These are phyloP conservation scores for Candida tunisiensis DNA, from an alignment of 1,139 yeast species.

Conservation along the genomic window DNA sequence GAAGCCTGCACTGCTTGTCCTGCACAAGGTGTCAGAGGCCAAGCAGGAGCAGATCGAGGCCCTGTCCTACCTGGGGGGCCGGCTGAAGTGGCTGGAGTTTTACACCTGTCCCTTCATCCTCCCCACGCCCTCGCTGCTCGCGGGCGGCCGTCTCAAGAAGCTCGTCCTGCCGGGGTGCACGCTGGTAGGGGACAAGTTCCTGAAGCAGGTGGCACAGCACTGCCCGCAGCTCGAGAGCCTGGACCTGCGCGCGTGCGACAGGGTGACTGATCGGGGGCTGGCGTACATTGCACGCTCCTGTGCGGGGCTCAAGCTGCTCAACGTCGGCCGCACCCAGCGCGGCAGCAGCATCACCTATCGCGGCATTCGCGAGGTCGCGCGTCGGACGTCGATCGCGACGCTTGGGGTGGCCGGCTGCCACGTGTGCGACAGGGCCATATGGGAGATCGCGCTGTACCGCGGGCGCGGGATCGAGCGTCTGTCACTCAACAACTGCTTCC, in stretches of 20 bases:
- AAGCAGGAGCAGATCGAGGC: slow-evolving; percentile 28
- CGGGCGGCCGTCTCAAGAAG: slow-evolving; percentile 29
- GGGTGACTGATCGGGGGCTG: slow-evolving; percentile 59
- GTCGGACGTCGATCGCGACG: slow-evolving; percentile 40
- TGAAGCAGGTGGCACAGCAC: slow-evolving; percentile 31
- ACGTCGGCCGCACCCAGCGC: slow-evolving; percentile 63
- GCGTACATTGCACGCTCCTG: slow-evolving; percentile 48
- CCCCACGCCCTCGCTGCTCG: slow-evolving; percentile 35
- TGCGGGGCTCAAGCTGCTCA: slow-evolving; percentile 35
- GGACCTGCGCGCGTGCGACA: slow-evolving; percentile 77
- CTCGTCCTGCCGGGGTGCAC: slow-evolving; percentile 60
- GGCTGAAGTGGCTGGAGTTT: slow-evolving; percentile 53
- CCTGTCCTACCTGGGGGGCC: slow-evolving; percentile 27
- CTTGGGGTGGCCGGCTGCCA: slow-evolving; percentile 84
- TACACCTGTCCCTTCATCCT: slow-evolving; percentile 64
- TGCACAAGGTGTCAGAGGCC: slow-evolving; percentile 31
- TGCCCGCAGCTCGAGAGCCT: slow-evolving; percentile 48
- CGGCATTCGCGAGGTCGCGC: slow-evolving; percentile 41
- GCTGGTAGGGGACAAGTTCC: slow-evolving; percentile 40
- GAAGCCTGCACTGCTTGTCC: slow-evolving; percentile 24
- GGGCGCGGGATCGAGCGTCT: slow-evolving; percentile 44
- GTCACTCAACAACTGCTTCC: slow-evolving; percentile 61
- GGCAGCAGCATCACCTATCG: slow-evolving; percentile 60
- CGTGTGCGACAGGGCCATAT: slow-evolving; percentile 56
- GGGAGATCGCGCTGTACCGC: slow-evolving; percentile 59